Evolutionary conservation across 495 filamentous ascomycete species (phyloP), one percentile per base, ranked within the genome.

Genomic region (Penicillium pancosmium): DNA sequence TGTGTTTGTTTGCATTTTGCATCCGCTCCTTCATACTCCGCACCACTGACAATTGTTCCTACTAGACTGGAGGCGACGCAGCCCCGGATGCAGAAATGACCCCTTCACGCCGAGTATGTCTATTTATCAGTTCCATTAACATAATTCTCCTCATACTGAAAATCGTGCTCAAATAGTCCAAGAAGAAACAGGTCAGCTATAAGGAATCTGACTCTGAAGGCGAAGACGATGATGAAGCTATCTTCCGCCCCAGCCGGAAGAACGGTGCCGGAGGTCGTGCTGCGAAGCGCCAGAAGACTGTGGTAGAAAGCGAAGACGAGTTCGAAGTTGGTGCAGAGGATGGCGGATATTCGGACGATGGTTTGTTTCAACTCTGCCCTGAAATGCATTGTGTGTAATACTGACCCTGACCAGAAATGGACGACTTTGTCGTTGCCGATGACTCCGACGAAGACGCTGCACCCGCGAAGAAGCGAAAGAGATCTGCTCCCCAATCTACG

Each of bases 371-470:
- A 11, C 38, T 3, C 49, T 15, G 19, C 15, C n/a, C 41, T 13
- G 38, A 35, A 19, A n/a, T 8, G 11, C 31, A 4, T 36, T 25
- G 18, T 2, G 33, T 18, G 35, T 33, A 33, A 2, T 47, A 25
- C 66, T 79, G 56, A 75, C 64, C 36, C 8, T 8, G 62, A 23
- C 43, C 60, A 87, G 89, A 91, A 57, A 85, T 92, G 80, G 91
- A 87, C 54, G 91, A 96, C 67, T 96, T 96, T 66, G 76, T 95
- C 49, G 92, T 91, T 19, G 72, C 83, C 9, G 91, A 92, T 46
- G 92, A 94, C 46, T 89, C 82, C 9, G 88, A 95, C 21, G 91
- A 89, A n/a, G 89, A 93, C 55, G 82, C 71, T 12, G 76, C 80
- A 10, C 73, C 80, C 3, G 79, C 84, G 4, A 88, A 86, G 68